Base-by-base conservation (phyloP, 306 rosid species). In the Malus asiatica region DNA sequence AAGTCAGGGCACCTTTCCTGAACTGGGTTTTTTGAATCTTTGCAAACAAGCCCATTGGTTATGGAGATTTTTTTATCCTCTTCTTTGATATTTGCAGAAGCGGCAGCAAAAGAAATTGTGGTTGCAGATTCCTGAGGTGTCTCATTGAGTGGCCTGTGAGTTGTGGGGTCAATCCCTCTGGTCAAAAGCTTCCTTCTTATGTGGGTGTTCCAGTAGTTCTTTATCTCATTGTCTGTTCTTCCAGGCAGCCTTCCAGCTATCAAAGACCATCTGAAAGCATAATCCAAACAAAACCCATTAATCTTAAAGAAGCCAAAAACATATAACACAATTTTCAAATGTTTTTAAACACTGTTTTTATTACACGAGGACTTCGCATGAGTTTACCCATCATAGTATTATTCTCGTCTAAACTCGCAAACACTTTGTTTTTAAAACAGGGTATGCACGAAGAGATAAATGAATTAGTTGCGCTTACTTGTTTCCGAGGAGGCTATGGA, bases 181-280 rank as follows among this genome's bases (percentile, higher is more conserved):
- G 79, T 96, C 82, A 96, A 18, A 52, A 96, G 99, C 91, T 96
- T 96, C 80, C 99, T 89, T 76, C 97, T 87, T 73, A 96, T 96
- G 68, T 96, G 99, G 25, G 99, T 96, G 72, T 96, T 96, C 99
- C 99, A 96, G 59, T 96, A 96, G 19, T 96, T 96, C 88, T 96
- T 96, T 66, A 96, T 96, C 88, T 96, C 99, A 75, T 96, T 96
- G 79, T 95, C 99, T 7, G 99, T 95, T 88, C 99, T 84, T 19
- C 99, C 99, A 0, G 99, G 97, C 40, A 96, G 86, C 81, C 99
- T 88, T 23, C 96, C 99, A 1, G 99, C 99, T 23, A 96, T 96
- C 59, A 96, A 76, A 55, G 98, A 92, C 99, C 99, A 96, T 81
- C 99, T 96, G 53, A 11, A 51, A 72, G 65, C 30, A 72, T 46